phyloP scores from a whole-genome alignment of 2,329 filamentous ascomycete species.

The Aspergillus eucalypticola region DNA sequence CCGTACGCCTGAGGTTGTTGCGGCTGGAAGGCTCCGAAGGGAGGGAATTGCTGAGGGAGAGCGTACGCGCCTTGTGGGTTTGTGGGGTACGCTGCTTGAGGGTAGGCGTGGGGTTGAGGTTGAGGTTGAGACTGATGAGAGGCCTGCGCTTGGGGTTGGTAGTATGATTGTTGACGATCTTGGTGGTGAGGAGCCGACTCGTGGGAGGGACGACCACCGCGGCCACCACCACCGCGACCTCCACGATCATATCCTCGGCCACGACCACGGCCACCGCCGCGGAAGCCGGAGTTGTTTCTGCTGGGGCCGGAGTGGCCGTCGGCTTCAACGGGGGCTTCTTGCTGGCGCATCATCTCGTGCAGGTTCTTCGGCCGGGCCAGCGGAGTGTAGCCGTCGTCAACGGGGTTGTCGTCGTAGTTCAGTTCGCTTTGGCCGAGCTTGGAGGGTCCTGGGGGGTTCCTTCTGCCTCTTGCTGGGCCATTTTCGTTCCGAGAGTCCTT shows the following conservation, averaged over 20 bases:
- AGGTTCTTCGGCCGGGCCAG: conserved; percentile 68
- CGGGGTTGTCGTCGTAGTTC: conserved; percentile 66
- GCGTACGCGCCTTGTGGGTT: conserved; percentile 28
- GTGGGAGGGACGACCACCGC: conserved; percentile 37
- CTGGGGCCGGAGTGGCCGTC: conserved; percentile 21
- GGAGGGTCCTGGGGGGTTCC: conserved; percentile 39
- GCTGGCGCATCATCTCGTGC: conserved; percentile 49
- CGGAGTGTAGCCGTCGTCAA: conserved; percentile 64
- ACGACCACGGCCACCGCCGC: conserved; percentile 50
- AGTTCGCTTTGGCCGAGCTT: conserved; percentile 49
- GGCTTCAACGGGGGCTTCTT: conserved; percentile 40
- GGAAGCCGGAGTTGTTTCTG: conserved; percentile 39
- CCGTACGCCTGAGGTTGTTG: conserved; percentile 36
- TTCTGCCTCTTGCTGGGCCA: conserved; percentile 39
- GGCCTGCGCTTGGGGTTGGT: conserved; percentile 14
- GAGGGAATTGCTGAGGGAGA: conserved; percentile 32
- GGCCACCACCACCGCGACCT: conserved; percentile 40
- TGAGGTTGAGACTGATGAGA: conserved; percentile 20
- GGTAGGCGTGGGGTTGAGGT: conserved; percentile 5
- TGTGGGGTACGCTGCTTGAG: conserved; percentile 13
- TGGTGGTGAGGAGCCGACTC: conserved; percentile 28
- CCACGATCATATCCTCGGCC: conserved; percentile 44
- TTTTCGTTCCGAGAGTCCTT: conserved; percentile 50
- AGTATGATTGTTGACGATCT: conserved; percentile 29
- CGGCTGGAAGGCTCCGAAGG: conserved; percentile 25